Conservation (phyloP, 2,329 filamentous ascomycete genomes). For the Macrophomina pseudophaseolina region DNA sequence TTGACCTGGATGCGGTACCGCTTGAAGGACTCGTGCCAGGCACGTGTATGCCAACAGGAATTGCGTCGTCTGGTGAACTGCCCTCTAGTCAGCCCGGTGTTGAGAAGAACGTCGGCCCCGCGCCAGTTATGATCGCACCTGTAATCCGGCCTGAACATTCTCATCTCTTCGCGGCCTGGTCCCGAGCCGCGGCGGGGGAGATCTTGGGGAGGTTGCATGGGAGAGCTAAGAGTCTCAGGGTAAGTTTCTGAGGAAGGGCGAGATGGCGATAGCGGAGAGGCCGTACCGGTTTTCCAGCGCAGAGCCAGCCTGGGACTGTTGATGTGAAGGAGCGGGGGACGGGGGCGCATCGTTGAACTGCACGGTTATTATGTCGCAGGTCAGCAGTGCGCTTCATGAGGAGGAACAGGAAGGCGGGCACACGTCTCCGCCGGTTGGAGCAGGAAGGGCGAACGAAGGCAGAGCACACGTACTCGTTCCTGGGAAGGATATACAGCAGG, state of each 20-base stretch:
- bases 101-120: too few relatives aligned
- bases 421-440: background rate
- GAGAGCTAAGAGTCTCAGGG: background rate
- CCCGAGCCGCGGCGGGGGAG: background rate
- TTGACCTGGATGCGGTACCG: background rate
- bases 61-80: background rate
- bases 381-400: conserved; percentile 2
- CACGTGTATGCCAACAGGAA: background rate
- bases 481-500: background rate
- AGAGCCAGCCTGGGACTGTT: conserved; percentile 1
- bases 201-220: background rate
- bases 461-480: background rate
- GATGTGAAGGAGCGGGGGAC: background rate
- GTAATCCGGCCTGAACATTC: background rate
- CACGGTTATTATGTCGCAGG: background rate
- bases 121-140: background rate
- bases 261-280: background rate
- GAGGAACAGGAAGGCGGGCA: background rate
- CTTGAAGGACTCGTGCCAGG: background rate
- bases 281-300: background rate
- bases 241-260: background rate
- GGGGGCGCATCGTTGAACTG: conserved; percentile 16
- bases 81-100: background rate
- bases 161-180: background rate
- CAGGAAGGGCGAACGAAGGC: background rate